phyloP scores from a whole-genome alignment of 805 yeast genomes.

The Naumovozyma baii region DNA sequence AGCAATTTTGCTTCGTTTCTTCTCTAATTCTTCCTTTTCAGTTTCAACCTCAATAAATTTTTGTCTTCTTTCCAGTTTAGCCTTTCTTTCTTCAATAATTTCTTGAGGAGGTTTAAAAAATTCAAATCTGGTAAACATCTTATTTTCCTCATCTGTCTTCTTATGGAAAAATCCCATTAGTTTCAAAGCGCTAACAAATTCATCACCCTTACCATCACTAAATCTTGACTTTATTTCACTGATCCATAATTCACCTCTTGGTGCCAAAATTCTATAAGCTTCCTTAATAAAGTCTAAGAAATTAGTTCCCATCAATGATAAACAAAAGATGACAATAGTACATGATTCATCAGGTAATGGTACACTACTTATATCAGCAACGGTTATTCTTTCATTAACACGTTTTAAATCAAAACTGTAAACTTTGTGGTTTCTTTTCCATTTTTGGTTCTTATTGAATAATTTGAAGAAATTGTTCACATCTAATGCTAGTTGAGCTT shows the following conservation, averaged over 20 bases:
- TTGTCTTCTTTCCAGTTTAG: conserved; percentile 50
- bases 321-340: conserved; percentile 82
- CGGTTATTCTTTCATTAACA: conserved; percentile 83
- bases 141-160: conserved; percentile 74
- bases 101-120: conserved; percentile 79
- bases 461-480: conserved; percentile 41
- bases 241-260: conserved; percentile 93
- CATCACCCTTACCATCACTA: conserved; percentile 63
- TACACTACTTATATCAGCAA: conserved; percentile 90
- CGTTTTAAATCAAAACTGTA: conserved; percentile 88
- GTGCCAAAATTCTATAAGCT: conserved; percentile 77
- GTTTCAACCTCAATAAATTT: conserved; percentile 64
- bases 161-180: conserved; percentile 78
- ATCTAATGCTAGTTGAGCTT: conserved; percentile 75
- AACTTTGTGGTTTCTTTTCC: conserved; percentile 42
- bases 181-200: conserved; percentile 71
- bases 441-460: conserved; percentile 28
- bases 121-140: conserved; percentile 92
- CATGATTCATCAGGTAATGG: conserved; percentile 76
- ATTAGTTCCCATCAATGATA: conserved; percentile 96
- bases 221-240: conserved; percentile 94
- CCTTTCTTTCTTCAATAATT: conserved; percentile 50
- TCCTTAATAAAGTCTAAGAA: conserved; percentile 85
- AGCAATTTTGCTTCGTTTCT: conserved; percentile 43
- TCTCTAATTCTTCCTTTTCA: conserved; percentile 49